phyloP scores from a whole-genome alignment of 257 asterid genomes.

The Nicotiana noctiflora region DNA sequence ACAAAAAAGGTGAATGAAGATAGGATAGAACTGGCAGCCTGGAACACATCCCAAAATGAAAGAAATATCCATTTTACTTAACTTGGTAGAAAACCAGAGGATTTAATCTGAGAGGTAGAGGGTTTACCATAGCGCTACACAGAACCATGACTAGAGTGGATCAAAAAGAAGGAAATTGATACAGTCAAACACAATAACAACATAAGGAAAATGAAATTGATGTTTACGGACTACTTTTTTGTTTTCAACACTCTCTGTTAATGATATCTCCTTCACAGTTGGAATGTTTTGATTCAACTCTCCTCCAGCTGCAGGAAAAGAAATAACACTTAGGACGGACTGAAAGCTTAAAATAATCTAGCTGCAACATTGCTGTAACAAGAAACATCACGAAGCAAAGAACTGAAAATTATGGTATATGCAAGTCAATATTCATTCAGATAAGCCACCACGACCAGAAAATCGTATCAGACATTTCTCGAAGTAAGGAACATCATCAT shows the following conservation, averaged over 20 bases:
- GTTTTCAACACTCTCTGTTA: slow-evolving; percentile 5
- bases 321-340: background rate
- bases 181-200: background rate
- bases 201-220: background rate
- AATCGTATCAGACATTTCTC: background rate
- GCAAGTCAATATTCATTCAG: background rate
- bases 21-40: background rate
- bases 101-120: background rate
- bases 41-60: background rate
- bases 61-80: background rate
- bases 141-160: background rate
- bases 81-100: background rate
- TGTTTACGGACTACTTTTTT: slow-evolving; percentile 9
- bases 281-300: background rate
- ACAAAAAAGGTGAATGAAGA: background rate
- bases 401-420: background rate
- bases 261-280: slow-evolving; percentile 4
- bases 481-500: background rate
- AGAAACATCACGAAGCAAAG: background rate
- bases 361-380: background rate
- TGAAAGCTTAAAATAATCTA: background rate
- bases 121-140: background rate
- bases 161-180: background rate
- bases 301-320: slow-evolving; percentile 8
- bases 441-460: background rate